phyloP scores from a whole-genome alignment of 305 asterid species.

The Monarda citriodora region DNA sequence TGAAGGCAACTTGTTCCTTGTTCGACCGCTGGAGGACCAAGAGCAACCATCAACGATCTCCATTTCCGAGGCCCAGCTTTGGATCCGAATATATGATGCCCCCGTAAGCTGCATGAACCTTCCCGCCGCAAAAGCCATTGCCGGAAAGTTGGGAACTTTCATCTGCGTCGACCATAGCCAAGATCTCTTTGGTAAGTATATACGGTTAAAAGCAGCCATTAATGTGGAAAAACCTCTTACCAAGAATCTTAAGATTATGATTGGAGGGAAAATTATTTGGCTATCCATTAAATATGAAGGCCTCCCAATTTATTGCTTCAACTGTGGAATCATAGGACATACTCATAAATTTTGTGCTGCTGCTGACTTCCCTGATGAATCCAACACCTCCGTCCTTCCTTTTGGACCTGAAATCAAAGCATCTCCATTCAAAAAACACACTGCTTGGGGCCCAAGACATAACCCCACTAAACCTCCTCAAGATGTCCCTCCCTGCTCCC shows the following conservation, averaged over 20 bases:
- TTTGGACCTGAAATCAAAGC: background rate
- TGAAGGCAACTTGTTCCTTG: background rate
- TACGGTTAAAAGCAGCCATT: background rate
- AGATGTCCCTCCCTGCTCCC: background rate
- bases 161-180: background rate
- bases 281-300: background rate
- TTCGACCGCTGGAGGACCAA: background rate
- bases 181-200: background rate
- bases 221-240: background rate
- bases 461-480: background rate
- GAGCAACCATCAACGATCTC: background rate
- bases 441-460: background rate
- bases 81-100: background rate
- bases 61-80: background rate
- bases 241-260: background rate
- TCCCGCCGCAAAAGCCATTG: background rate
- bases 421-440: background rate
- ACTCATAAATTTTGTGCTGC: background rate
- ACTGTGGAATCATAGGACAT: background rate
- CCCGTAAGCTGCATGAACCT: background rate
- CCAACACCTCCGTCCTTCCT: background rate
- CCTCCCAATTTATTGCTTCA: background rate
- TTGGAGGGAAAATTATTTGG: background rate
- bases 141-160: background rate
- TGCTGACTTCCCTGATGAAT: background rate